Percentiles rank a stretch among this genome's conserved stretches.
These are phyloP conservation scores for Xylaria arbuscula DNA, from an alignment of 2,329 filamentous ascomycete genomes.

Conservation along the genomic window DNA sequence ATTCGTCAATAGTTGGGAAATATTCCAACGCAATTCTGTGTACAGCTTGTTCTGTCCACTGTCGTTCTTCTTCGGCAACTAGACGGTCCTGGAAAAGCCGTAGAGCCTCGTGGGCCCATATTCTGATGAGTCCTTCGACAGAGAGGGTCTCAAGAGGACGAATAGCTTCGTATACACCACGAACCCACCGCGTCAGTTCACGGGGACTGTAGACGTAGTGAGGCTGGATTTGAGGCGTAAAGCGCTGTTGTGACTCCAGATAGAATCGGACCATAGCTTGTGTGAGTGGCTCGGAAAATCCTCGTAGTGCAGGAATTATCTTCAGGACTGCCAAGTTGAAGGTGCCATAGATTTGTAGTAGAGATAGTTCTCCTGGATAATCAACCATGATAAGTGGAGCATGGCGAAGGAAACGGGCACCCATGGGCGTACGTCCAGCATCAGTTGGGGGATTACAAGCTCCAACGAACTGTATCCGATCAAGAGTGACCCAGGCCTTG, in stretches of 20 bases:
- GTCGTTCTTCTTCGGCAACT: conserved; percentile 90
- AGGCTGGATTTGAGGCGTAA: conserved; percentile 95
- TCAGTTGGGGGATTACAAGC: conserved; percentile 99
- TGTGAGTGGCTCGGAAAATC: conserved; percentile 92
- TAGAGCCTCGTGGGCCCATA: conserved; percentile 97
- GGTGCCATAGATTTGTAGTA: conserved; percentile 97
- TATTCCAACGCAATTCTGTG: conserved; percentile 86
- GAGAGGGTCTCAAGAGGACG: conserved; percentile 88
- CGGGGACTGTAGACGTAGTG: conserved; percentile 99
- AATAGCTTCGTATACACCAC: conserved; percentile 97
- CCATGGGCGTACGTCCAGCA: conserved; percentile 94
- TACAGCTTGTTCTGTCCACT: conserved; percentile 93
- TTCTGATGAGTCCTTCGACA: conserved; percentile 90
- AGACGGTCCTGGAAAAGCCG: conserved; percentile 97
- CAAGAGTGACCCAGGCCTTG: conserved; percentile 96
- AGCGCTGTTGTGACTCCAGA: conserved; percentile 90
- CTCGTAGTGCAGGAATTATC: conserved; percentile 93
- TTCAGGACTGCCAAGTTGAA: conserved; percentile 98
- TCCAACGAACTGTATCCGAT: conserved; percentile 98
- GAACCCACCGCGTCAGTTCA: conserved; percentile 97
- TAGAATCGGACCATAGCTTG: conserved; percentile 99
- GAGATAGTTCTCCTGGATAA: conserved; percentile 93
- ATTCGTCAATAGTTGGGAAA: conserved; percentile 95
- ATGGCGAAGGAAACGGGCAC: conserved; percentile 91
- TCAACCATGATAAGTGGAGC: conserved; percentile 99